These are phyloP conservation scores for Daldinia eschscholtzii DNA, from an alignment of 2,329 filamentous ascomycete genomes.

Conservation along the genomic window DNA sequence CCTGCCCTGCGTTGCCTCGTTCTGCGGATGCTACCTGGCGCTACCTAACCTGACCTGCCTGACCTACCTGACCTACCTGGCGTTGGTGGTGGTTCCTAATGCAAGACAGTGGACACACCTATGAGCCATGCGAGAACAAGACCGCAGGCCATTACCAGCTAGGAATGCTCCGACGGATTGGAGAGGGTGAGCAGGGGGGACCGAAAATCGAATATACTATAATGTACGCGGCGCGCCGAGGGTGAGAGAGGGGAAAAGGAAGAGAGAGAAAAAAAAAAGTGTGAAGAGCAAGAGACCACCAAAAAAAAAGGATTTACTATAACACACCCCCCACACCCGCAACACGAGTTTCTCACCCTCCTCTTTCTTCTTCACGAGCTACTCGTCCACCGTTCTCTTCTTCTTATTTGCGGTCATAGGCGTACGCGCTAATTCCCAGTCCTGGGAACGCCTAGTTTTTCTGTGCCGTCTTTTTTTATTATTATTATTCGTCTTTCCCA, in stretches of 20 bases:
- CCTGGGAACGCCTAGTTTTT: slow-evolving; percentile 68
- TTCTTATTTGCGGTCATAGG: slow-evolving; percentile 70
- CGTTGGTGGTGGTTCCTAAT: slow-evolving; percentile 41
- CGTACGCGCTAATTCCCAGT: slow-evolving; percentile 71
- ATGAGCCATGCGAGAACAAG: slow-evolving; percentile 17
- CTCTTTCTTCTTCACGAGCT: slow-evolving; percentile 67
- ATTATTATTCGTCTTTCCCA: slow-evolving; percentile 58
- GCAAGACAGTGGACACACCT: slow-evolving; percentile 44
- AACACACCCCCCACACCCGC: slow-evolving; percentile 65
- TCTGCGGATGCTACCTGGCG: slow-evolving; percentile 43
- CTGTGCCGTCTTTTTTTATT: slow-evolving; percentile 60
- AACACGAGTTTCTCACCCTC: slow-evolving; percentile 62
- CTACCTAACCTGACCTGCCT: slow-evolving; percentile 14
- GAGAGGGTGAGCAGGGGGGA: slow-evolving; percentile 15
- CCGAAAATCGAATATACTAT: slow-evolving; percentile 19
- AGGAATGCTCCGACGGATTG: slow-evolving; percentile 41
- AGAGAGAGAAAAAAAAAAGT: background rate
- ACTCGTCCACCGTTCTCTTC: slow-evolving; percentile 70
- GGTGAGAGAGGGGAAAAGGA: slow-evolving; percentile 2
- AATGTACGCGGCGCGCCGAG: slow-evolving; percentile 9
- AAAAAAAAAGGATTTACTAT: slow-evolving; percentile 51
- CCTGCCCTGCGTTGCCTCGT: slow-evolving; percentile 40
- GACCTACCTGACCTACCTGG: slow-evolving; percentile 12
- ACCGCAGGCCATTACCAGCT: slow-evolving; percentile 37
- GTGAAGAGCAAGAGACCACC: slow-evolving; percentile 21